These are phyloP conservation scores for Cunninghamia lanceolata DNA, from an alignment of 75 land plant genomes.

Conservation along the genomic window DNA sequence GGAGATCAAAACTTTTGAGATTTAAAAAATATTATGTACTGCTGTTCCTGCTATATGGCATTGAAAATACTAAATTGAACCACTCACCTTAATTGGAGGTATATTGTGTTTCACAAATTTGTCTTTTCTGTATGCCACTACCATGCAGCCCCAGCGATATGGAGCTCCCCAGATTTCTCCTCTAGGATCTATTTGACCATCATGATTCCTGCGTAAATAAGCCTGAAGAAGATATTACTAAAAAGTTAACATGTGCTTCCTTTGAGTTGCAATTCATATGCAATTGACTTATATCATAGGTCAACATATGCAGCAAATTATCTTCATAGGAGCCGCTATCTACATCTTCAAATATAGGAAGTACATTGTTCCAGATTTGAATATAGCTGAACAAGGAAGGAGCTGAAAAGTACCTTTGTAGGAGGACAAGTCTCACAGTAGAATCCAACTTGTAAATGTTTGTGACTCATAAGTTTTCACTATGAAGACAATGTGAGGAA, in stretches of 20 bases:
- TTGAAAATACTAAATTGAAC: background rate
- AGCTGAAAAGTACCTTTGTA: background rate
- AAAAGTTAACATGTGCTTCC: background rate
- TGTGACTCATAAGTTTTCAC: background rate
- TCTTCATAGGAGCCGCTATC: background rate
- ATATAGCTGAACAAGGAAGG: background rate
- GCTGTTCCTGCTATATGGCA: background rate
- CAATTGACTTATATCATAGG: background rate
- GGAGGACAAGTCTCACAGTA: background rate
- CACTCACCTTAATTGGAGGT: slow-evolving; percentile 72
- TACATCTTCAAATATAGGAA: background rate
- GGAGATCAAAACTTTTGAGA: background rate
- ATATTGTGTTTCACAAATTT: slow-evolving; percentile 68
- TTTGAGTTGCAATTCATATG: background rate
- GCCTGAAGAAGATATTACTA: slow-evolving; percentile 44
- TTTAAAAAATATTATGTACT: background rate
- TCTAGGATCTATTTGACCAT: slow-evolving; percentile 52
- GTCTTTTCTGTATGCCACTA: slow-evolving; percentile 84
- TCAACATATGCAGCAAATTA: background rate
- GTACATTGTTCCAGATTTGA: background rate
- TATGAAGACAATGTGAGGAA: background rate
- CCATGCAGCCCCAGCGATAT: slow-evolving; percentile 92
- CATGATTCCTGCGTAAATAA: slow-evolving; percentile 57
- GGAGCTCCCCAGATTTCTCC: slow-evolving; percentile 90
- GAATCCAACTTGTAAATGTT: background rate